These are phyloP conservation scores for Avena insularis DNA, from an alignment of 176 grass and related monocot genomes.

Conservation along the genomic window DNA sequence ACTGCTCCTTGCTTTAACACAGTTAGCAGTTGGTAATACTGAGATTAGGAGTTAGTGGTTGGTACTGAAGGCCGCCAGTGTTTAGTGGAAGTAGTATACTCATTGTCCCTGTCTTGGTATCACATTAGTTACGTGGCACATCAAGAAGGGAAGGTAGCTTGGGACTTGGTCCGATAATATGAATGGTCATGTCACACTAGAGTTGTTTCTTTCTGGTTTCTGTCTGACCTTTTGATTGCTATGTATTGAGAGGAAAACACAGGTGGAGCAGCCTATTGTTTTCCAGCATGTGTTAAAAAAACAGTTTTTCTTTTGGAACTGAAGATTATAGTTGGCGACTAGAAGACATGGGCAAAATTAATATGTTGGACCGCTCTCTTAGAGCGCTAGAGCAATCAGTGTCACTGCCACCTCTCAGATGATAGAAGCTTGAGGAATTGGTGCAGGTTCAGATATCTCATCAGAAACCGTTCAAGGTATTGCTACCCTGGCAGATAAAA, in stretches of 20 bases:
- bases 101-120: neutral
- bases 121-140: constrained; percentile 33
- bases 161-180: constrained; percentile 25
- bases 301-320: neutral
- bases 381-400: neutral
- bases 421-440: neutral
- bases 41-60: neutral
- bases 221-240: neutral
- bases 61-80: constrained; percentile 27
- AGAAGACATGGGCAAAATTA: neutral
- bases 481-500: neutral
- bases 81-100: neutral
- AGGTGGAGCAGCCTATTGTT: neutral
- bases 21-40: too few relatives aligned
- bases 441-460: neutral
- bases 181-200: constrained; percentile 29
- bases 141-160: neutral
- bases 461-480: neutral
- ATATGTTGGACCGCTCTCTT: constrained; percentile 19
- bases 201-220: neutral
- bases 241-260: constrained; percentile 23
- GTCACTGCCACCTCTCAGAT: neutral
- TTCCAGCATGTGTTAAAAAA: constrained; percentile 25
- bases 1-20: neutral
- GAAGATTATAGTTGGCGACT: neutral